phyloP scores from a whole-genome alignment of 495 filamentous ascomycete species.

The Neurospora tetraspora region DNA sequence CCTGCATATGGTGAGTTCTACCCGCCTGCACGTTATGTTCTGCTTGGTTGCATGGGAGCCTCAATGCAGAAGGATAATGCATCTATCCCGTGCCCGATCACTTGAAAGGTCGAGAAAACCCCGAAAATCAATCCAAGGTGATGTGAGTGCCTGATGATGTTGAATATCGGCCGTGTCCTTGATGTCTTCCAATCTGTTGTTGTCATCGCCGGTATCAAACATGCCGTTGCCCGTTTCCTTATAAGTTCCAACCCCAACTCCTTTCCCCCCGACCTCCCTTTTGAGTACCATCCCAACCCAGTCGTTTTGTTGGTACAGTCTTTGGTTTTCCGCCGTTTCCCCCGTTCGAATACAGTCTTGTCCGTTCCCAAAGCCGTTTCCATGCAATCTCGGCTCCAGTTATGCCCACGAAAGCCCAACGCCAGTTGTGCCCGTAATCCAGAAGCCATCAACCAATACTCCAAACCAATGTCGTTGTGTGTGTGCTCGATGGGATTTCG shows the following conservation, averaged over 20 bases:
- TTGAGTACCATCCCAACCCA: not conserved
- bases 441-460: not conserved
- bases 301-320: not conserved
- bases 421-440: not conserved
- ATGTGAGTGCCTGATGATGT: not conserved
- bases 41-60: not conserved
- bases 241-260: not conserved
- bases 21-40: too few species aligned
- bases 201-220: not conserved
- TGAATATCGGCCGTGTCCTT: not conserved
- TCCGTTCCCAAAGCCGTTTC: not conserved
- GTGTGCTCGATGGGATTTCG: not conserved
- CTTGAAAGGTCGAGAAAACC: not conserved
- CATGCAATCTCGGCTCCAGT: not conserved
- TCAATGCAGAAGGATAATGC: not conserved
- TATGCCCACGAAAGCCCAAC: too few species aligned
- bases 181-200: not conserved
- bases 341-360: not conserved
- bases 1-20: not conserved
- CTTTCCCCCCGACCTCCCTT: not conserved
- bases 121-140: not conserved
- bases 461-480: not conserved
- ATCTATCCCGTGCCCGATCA: not conserved
- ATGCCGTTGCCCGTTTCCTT: not conserved
- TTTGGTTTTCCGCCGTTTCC: not conserved